phyloP scores from a whole-genome alignment of 106 monocot species.

The Apostasia shenzhenica region DNA sequence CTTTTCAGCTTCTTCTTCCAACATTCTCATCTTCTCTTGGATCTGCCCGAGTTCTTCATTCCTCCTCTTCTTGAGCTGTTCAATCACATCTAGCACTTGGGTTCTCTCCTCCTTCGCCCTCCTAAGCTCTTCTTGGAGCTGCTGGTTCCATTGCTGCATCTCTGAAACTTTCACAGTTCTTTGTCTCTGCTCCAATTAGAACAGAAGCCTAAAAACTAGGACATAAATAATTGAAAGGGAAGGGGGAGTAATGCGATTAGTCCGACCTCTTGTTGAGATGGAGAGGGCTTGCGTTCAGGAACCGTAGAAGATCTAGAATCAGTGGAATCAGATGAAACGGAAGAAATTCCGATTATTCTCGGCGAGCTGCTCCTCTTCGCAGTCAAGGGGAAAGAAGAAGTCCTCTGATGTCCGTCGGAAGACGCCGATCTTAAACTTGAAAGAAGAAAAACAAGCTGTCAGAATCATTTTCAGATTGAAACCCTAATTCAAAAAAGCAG shows the following conservation, averaged over 20 bases:
- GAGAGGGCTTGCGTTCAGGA: constrained; percentile 3
- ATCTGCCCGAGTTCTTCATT: constrained; percentile 34
- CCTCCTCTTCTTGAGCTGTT: constrained; percentile 34
- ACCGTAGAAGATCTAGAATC: neutral
- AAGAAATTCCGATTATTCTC: neutral
- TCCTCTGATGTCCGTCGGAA: neutral
- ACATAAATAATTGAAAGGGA: neutral
- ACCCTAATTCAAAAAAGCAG: neutral
- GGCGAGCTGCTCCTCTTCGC: constrained; percentile 6
- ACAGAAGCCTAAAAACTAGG: neutral
- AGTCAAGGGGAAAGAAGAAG: neutral
- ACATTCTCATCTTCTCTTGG: constrained; percentile 19
- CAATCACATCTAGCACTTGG: constrained; percentile 12
- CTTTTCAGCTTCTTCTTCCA: constrained; percentile 32
- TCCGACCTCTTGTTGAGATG: constrained; percentile 7
- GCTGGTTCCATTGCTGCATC: constrained; percentile 1
- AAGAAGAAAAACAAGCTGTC: neutral
- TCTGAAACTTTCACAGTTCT: neutral
- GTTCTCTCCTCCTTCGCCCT: constrained; percentile 13
- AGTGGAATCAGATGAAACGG: neutral
- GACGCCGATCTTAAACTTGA: neutral
- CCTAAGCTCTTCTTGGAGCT: neutral
- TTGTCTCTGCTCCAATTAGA: neutral
- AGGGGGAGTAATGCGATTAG: neutral
- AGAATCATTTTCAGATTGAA: too few species aligned